Base-by-base conservation (phyloP, 2,329 filamentous ascomycete species). In the Microsporum ferrugineum region DNA sequence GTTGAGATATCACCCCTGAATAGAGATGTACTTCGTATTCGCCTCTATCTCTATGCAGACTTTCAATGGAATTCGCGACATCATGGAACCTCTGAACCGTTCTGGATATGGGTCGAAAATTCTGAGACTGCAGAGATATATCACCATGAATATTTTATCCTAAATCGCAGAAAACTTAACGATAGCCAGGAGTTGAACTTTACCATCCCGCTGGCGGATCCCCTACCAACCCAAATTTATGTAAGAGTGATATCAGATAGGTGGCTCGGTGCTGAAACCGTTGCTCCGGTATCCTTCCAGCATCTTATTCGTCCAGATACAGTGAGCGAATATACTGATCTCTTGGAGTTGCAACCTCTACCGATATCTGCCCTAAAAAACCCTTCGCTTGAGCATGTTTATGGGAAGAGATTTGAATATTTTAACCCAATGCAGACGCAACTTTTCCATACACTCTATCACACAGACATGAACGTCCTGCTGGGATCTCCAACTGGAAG, bases 351-450 rank as follows among this genome's bases (percentile, higher is more conserved):
- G 29, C 94, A 97, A 71, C 94, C 94, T 1, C 78, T 99, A 2
- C 88, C 92, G 0, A 85, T 99, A 63, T 83, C 85, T 23, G 92
- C 92, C 0, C 78, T 99, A 47, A 91, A 96, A 71, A 96, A 97
- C 65, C 85, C 89, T 0, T 79, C 85, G 0, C 75, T 99, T 0
- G 92, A 99, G 71, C 89, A 94, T 63, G 82, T 99, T 0, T 99
- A 99, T 69, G 85, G 82, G 0, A 80, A 92, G 71, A 84, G 91
- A 36, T 99, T 99, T 73, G 87, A 94, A 65, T 99, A 87, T 75
- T 99, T 99, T 80, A 99, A 99, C 71, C 94, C 94, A 0, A 97
- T 99, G 95, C 94, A 99, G 74, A 97, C 94, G 0, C 94, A 99
- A 70, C 90, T 99, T 58, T 99, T 99, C 75, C 94, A 99, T 70